phyloP scores from a whole-genome alignment of 2,329 filamentous ascomycete species.

The Passalora sequoiae region DNA sequence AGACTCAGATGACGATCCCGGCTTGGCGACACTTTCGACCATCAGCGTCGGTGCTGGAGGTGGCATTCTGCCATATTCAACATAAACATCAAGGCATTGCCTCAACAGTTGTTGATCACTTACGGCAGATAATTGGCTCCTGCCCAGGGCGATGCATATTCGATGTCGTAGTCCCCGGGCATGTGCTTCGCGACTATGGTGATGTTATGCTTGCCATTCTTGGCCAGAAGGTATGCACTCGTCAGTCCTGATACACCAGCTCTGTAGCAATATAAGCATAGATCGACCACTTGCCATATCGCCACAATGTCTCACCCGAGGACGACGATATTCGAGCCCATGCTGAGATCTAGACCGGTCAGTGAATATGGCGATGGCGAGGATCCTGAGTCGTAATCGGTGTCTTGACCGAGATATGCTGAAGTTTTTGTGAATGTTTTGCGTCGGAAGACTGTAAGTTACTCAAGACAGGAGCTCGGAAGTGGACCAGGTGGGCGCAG shows the following conservation, averaged over 20 bases:
- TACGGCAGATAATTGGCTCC: conserved; percentile 70
- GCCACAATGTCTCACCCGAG: conserved; percentile 39
- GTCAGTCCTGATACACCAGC: conserved; percentile 64
- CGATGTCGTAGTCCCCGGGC: conserved; percentile 86
- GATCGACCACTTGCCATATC: conserved; percentile 1
- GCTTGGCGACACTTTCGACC: conserved; percentile 35
- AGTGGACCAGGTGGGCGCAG: no score
- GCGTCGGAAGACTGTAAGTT: no score
- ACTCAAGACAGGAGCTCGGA: no score
- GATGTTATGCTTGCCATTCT: conserved; percentile 52
- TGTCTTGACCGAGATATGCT: no score
- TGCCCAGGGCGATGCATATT: conserved; percentile 87
- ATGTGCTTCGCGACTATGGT: conserved; percentile 81
- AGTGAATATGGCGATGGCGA: no score
- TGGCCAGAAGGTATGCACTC: conserved; percentile 58
- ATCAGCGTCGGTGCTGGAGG: conserved; percentile 14
- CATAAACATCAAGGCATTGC: no score
- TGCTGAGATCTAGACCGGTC: no score
- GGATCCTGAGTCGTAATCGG: no score
- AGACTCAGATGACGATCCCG: conserved; percentile 35
- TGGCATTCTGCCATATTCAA: no score
- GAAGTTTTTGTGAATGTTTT: no score
- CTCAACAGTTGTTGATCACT: conserved; percentile 14
- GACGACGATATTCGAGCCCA: conserved; percentile 41
- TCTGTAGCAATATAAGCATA: conserved; percentile 14